phyloP scores from a whole-genome alignment of 345 rosid species.

The Linum tenue region DNA sequence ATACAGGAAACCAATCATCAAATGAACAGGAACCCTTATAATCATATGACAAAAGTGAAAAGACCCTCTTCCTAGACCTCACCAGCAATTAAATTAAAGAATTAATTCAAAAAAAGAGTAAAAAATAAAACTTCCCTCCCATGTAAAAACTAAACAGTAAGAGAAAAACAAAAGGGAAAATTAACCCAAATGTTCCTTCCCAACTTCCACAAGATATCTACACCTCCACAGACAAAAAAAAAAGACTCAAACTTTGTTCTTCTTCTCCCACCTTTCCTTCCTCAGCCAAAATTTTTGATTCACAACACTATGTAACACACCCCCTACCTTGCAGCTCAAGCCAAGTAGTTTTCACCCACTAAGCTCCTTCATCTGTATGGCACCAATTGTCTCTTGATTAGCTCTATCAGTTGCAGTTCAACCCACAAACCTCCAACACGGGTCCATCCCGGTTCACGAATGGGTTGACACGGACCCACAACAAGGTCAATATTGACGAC shows the following conservation, averaged over 20 bases:
- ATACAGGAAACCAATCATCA: neutral
- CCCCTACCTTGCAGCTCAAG: neutral
- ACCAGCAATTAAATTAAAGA: neutral
- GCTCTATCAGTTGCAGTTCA: neutral
- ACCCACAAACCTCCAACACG: conserved; percentile 2
- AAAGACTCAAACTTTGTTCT: neutral
- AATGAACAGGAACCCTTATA: neutral
- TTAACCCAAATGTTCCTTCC: too few species aligned
- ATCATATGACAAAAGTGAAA: neutral
- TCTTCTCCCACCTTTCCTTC: neutral
- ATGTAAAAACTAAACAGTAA: neutral
- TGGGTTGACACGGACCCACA: conserved; percentile 6
- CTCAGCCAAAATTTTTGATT: neutral
- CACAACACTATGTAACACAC: neutral
- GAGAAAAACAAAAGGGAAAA: neutral
- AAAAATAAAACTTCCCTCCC: too few species aligned
- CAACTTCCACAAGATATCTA: neutral
- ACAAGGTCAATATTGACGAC: neutral
- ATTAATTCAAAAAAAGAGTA: too few species aligned
- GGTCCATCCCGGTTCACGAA: neutral
- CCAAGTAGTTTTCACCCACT: neutral
- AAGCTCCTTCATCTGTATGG: too few species aligned
- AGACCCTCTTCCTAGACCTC: neutral
- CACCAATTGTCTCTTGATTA: neutral
- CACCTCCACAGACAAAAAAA: neutral